phyloP scores from a whole-genome alignment of 2,329 filamentous ascomycete species.

The Zymoseptoria ardabiliae region DNA sequence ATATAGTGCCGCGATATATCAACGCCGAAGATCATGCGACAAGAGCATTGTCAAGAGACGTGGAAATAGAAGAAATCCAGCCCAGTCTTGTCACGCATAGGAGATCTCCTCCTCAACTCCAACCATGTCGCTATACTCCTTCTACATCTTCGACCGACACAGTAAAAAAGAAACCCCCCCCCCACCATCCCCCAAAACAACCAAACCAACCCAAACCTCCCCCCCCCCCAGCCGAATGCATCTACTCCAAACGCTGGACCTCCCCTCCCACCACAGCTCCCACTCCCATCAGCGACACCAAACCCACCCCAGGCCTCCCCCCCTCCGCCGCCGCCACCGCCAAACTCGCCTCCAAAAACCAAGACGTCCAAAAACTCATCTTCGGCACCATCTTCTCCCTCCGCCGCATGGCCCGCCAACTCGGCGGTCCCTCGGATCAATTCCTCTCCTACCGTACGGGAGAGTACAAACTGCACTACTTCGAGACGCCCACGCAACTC shows the following conservation, averaged over 20 bases:
- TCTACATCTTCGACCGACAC: slow-evolving; percentile 98
- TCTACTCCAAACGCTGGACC: slow-evolving; percentile 84
- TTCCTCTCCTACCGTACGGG: slow-evolving; percentile 91
- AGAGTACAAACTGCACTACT: slow-evolving; percentile 98
- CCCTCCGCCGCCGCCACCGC: slow-evolving; percentile 2
- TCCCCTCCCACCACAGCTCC: slow-evolving; percentile 27
- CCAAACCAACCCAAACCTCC: slow-evolving; percentile 1
- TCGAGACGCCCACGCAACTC: slow-evolving; percentile 91
- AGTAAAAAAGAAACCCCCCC: slow-evolving; percentile 62
- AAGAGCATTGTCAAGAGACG: neutral
- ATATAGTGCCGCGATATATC: neutral
- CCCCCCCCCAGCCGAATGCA: slow-evolving; percentile 93
- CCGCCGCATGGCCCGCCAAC: slow-evolving; percentile 91
- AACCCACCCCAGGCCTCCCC: slow-evolving; percentile 8
- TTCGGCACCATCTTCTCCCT: slow-evolving; percentile 96
- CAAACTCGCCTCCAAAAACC: slow-evolving; percentile 23
- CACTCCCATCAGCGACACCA: slow-evolving; percentile 3
- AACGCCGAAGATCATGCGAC: neutral
- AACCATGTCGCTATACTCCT: slow-evolving; percentile 85
- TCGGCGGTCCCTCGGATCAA: slow-evolving; percentile 83
- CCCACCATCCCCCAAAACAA: neutral
- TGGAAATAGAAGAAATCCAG: neutral
- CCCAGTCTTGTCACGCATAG: too few relatives aligned
- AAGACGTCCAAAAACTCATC: slow-evolving; percentile 91
- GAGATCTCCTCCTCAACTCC: neutral